Base-by-base conservation (phyloP, 1,139 yeast species). In the Wickerhamiella infanticola region DNA sequence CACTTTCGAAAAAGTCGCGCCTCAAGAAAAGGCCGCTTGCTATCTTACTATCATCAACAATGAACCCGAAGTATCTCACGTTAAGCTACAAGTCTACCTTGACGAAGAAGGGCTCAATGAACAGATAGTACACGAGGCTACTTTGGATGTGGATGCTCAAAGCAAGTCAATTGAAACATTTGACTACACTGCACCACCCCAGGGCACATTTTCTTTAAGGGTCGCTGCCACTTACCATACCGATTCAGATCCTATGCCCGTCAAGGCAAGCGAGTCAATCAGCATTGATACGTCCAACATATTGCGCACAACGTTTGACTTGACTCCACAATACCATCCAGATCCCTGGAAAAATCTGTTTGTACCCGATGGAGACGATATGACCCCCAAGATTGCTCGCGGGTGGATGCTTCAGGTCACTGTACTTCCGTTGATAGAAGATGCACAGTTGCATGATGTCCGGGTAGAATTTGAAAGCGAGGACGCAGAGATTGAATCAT, bases 291-390 rank as follows among this genome's bases (percentile, higher is more conserved):
- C 62, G 0, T 44, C 56, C 7, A 53, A 55, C 41, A 66, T 66
- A 3, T 62, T 63, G 50, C 47, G 64, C 8, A 61, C 57, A 35
- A 58, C 55, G 31, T 63, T 61, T 45, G 63, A 60, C 37, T 60
- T 64, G 3, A 42, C 55, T 3, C 64, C 67, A 0, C 52, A 60
- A 26, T 49, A 53, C 13, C 60, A 61, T 42, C 55, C 54, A 0
- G 63, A 55, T 24, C 46, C 50, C 6, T 64, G 68, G 68, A 63
- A 63, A n/a, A 62, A 54, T 43, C 42, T 55, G 38, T 64, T 64
- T 49, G 54, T 61, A 8, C 63, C 64, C 2, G 43, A 47, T 9
- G 11, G 40, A 53, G 51, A 7, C 49, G 40, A 2, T 37, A 50
- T 33, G 41, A 50, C 55, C 13, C 63, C 63, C 2, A 47, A 47